Percentiles rank a stretch among this genome's conserved stretches.
These are phyloP conservation scores for Ceratobasidium sp. DNA, from an alignment of 1,284 basidiomycete species.

Conservation along the genomic window DNA sequence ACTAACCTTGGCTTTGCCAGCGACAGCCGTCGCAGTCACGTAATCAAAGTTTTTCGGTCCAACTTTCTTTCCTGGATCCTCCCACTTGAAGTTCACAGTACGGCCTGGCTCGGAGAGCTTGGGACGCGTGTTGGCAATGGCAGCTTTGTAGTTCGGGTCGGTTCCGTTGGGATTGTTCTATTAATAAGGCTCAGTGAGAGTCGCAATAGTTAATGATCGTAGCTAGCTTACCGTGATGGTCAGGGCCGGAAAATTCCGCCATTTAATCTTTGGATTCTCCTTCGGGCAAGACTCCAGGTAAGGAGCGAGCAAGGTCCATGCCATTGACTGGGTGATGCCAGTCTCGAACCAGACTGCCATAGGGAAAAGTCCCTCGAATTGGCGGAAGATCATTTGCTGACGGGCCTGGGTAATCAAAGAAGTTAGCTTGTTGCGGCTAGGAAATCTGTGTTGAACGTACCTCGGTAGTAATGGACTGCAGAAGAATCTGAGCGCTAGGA, in stretches of 20 bases:
- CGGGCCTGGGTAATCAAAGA: conserved; percentile 50
- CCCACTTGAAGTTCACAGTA: conserved; percentile 65
- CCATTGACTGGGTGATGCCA: conserved; percentile 69
- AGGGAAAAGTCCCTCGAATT: conserved; percentile 71
- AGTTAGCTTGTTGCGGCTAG: background rate
- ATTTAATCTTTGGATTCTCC: conserved; percentile 66
- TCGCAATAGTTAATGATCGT: background rate
- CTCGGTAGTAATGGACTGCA: conserved; percentile 72
- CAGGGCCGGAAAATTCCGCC: conserved; percentile 65
- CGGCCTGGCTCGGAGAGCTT: conserved; percentile 61
- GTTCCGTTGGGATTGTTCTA: conserved; percentile 37
- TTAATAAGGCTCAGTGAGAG: background rate
- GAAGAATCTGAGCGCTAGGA: conserved; percentile 64
- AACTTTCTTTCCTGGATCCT: conserved; percentile 63
- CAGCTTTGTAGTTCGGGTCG: conserved; percentile 53
- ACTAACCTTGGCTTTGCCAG: conserved; percentile 58
- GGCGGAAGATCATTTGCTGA: conserved; percentile 74
- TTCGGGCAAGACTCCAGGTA: conserved; percentile 68
- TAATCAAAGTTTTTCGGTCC: conserved; percentile 57
- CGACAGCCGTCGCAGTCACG: conserved; percentile 46
- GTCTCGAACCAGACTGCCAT: conserved; percentile 67
- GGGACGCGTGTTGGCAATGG: conserved; percentile 63
- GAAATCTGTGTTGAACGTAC: conserved; percentile 47
- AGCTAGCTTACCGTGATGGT: conserved; percentile 54
- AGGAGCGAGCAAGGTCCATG: conserved; percentile 69